Base-by-base conservation (phyloP, 441 rosid species). In the Viola pubescens region DNA sequence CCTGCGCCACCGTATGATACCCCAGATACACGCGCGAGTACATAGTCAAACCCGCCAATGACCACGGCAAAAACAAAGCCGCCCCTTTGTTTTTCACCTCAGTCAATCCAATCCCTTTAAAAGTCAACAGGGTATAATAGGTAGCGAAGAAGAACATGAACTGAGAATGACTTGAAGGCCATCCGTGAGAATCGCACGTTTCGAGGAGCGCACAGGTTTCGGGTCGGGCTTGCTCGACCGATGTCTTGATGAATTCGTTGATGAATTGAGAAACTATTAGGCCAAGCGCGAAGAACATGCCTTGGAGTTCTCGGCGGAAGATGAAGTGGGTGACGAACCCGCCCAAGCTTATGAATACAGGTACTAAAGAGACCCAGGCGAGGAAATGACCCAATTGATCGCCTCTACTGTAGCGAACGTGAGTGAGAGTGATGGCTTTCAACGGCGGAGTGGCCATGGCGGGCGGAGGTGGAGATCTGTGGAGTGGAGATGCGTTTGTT, bases 111-210 rank as follows among this genome's bases (percentile, higher is more conserved):
- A 81, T 82, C 37, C 96, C 85, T 61, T 75, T 71, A 14, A 73
- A 71, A 0, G 70, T 82, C 72, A 89, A 63, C 0, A 92, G 62
- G 4, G 86, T 78, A 54, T 73, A 72, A 54, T 89, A 92, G 0
- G 74, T 72, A 1, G 95, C 86, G 66, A 87, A 88, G 72, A 89
- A 89, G 80, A 88, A 92, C 96, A 88, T 86, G 73, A 83, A 92
- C 14, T 84, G 88, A 0, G 91, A 81, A 62, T 92, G 98, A 60
- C 97, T 89, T 1, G 98, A 89, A 1, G 98, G 98, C 97, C 92
- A 92, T 52, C 98, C 98, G 38, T 89, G 96, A 6, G 95, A 89
- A 67, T 92, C 98, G 66, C 98, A 92, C 78, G 74, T 85, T 68
- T 92, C 98, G 37, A 89, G 89, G 52, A 87, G 60, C 2, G 70